Evolutionary conservation across 2,329 filamentous ascomycete species (phyloP).

Genomic region (Nigrospora osmanthi): DNA sequence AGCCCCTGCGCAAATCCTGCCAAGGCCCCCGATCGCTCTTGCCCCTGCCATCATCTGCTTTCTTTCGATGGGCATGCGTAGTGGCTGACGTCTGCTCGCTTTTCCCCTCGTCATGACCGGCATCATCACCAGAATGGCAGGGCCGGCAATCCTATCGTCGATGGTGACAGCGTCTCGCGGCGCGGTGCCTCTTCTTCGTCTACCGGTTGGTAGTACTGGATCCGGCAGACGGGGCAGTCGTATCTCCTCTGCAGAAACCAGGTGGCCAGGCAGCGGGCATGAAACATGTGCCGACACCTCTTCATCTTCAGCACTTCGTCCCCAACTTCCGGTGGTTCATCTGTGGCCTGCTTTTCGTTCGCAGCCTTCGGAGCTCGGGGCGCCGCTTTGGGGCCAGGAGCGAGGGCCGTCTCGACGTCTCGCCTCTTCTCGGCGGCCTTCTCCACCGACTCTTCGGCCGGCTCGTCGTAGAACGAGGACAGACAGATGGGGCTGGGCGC

Average conservation of each 20-base stretch:
- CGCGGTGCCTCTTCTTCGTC: conserved; percentile 1
- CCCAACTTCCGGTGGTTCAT: conserved; percentile 7
- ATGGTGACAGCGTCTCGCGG: background rate
- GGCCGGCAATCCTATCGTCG: conserved; percentile 5
- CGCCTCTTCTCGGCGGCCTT: background rate
- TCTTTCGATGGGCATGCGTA: too few species aligned
- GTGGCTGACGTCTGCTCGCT: too few species aligned
- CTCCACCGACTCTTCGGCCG: background rate
- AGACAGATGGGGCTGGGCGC: conserved; percentile 17
- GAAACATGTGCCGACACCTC: conserved; percentile 29
- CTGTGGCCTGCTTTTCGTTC: background rate
- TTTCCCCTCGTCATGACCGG: too few species aligned
- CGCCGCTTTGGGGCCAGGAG: background rate
- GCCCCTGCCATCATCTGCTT: too few species aligned
- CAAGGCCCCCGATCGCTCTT: too few species aligned
- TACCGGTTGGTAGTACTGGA: conserved; percentile 14
- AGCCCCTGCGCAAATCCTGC: too few species aligned
- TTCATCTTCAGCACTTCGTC: conserved; percentile 28
- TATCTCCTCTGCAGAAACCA: conserved; percentile 29
- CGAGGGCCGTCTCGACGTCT: conserved; percentile 8
- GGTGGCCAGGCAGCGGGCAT: conserved; percentile 27
- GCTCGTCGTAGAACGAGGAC: conserved; percentile 9
- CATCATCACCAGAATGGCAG: conserved; percentile 9
- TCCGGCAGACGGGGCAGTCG: conserved; percentile 30
- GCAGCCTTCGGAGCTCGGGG: conserved; percentile 1